A percentile compares a stretch with the other conserved stretches of the same genome.
phyloP scores from a whole-genome alignment of 331 rosid genomes.

The Cydonia oblonga region DNA sequence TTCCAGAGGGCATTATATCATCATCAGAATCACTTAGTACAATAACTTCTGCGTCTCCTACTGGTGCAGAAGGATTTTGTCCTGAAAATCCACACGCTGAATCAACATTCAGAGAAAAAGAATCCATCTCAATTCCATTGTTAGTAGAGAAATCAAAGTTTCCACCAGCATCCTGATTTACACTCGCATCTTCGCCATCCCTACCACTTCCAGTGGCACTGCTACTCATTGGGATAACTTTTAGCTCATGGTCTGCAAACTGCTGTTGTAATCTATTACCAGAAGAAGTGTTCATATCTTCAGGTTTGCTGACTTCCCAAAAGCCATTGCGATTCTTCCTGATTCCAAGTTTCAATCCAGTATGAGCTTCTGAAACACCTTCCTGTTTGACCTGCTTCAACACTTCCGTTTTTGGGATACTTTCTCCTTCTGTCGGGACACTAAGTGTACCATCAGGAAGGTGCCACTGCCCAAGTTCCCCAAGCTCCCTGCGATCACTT shows the following conservation, averaged over 20 bases:
- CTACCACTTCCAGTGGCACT: conserved; percentile 77
- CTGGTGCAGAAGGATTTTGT: conserved; percentile 36
- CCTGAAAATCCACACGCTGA: conserved; percentile 47
- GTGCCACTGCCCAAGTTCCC: conserved; percentile 74
- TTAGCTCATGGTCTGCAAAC: conserved; percentile 46
- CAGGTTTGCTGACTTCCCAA: conserved; percentile 88
- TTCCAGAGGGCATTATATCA: conserved; percentile 49
- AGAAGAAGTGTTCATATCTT: conserved; percentile 46
- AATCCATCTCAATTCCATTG: conserved; percentile 74
- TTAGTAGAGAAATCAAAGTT: conserved; percentile 47
- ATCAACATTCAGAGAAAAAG: conserved; percentile 44
- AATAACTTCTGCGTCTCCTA: conserved; percentile 58
- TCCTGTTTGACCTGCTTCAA: conserved; percentile 69
- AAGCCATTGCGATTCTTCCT: conserved; percentile 63
- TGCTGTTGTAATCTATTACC: conserved; percentile 47
- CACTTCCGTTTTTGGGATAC: conserved; percentile 36
- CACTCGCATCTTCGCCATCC: conserved; percentile 90
- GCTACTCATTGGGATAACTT: conserved; percentile 87
- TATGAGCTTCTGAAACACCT: conserved; percentile 63
- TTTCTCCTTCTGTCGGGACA: conserved; percentile 32
- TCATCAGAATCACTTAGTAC: conserved; percentile 92
- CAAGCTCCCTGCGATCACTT: conserved; percentile 64
- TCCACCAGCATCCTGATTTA: conserved; percentile 70
- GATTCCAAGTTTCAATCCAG: conserved; percentile 64
- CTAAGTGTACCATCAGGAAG: conserved; percentile 56